Conservation (phyloP, 768 basidiomycete species). For the Amanita rubescens region DNA sequence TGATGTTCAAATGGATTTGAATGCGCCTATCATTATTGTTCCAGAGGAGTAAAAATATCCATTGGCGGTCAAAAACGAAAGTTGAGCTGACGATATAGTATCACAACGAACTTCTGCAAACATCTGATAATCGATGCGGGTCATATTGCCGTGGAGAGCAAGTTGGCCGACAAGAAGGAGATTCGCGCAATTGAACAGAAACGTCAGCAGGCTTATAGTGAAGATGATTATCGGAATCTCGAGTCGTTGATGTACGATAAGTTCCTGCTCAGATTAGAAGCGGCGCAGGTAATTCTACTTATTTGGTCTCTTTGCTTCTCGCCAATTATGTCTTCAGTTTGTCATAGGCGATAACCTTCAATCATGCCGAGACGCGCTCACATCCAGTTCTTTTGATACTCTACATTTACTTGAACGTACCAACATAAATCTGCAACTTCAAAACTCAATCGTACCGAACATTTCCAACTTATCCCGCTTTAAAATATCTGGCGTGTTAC, state of each 20-base stretch:
- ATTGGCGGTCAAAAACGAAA: background rate
- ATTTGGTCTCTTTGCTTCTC: conserved; percentile 24
- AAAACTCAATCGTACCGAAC: conserved; percentile 87
- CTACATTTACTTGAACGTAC: conserved; percentile 90
- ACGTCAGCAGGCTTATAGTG: conserved; percentile 74
- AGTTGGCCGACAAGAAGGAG: conserved; percentile 78
- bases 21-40: conserved; percentile 94
- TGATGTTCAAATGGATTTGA: conserved; percentile 93
- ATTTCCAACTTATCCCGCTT: conserved; percentile 78
- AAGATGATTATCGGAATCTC: conserved; percentile 78
- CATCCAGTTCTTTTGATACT: conserved; percentile 42
- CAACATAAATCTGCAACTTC: conserved; percentile 81
- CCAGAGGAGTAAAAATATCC: conserved; percentile 71
- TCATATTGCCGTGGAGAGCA: conserved; percentile 89
- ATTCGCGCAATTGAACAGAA: conserved; percentile 75
- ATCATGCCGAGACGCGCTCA: conserved; percentile 74
- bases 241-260: conserved; percentile 97
- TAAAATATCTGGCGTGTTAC: conserved; percentile 86
- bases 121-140: conserved; percentile 94
- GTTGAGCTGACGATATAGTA: conserved; percentile 33
- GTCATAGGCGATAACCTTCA: conserved; percentile 81
- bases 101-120: conserved; percentile 69
- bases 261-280: conserved; percentile 70
- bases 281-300: conserved; percentile 66
- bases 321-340: conserved; percentile 44